These are phyloP conservation scores for Cyclanthera cordifolia DNA, from an alignment of 306 rosid genomes.

Conservation along the genomic window DNA sequence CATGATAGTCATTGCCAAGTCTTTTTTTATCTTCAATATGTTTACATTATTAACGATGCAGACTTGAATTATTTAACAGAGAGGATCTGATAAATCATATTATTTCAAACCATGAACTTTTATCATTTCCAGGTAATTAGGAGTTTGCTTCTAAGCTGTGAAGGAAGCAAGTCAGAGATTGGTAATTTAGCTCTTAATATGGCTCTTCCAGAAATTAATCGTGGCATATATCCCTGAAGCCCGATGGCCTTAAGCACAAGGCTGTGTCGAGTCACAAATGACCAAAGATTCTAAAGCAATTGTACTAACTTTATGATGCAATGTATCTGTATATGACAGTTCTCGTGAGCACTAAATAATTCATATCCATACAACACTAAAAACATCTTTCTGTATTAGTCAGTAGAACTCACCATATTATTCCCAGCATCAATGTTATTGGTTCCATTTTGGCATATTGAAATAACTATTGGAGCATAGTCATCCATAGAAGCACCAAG, in stretches of 20 bases:
- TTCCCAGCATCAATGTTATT: background rate
- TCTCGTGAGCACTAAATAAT: background rate
- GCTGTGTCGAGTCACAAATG: background rate
- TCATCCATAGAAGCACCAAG: conserved; percentile 32
- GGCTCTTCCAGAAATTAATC: background rate
- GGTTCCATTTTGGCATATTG: conserved; percentile 35
- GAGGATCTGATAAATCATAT: background rate
- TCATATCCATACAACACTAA: background rate
- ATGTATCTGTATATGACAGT: background rate
- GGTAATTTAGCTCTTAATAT: background rate
- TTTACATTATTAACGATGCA: background rate
- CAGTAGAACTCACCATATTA: conserved; percentile 27
- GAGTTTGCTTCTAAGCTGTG: background rate
- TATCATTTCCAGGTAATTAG: background rate
- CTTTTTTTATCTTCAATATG: background rate
- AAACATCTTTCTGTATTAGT: background rate
- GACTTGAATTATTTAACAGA: background rate
- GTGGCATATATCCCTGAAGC: background rate
- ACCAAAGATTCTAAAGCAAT: background rate
- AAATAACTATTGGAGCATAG: conserved; percentile 32
- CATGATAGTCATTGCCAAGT: background rate
- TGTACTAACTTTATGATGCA: background rate
- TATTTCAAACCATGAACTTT: background rate
- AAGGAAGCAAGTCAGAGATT: background rate
- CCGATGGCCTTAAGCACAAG: background rate